phyloP scores from a whole-genome alignment of 805 yeast genomes.

The Myxozyma mucilagina region DNA sequence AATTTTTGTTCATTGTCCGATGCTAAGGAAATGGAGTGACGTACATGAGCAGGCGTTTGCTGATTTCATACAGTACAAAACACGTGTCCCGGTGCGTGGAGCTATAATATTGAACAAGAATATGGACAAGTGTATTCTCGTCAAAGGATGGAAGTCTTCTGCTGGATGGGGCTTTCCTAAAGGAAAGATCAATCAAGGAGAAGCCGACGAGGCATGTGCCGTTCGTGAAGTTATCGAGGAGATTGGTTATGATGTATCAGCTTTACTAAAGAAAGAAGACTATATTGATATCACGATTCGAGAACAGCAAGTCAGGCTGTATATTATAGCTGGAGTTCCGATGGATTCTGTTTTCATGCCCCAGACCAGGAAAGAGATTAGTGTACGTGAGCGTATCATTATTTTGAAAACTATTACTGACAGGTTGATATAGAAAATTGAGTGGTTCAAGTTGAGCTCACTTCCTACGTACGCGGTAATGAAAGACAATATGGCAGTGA shows the following conservation, averaged over 20 bases:
- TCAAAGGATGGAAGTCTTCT: conserved; percentile 76
- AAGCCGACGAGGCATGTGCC: conserved; percentile 85
- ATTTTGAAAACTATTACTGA: background rate
- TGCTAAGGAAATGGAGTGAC: conserved; percentile 37
- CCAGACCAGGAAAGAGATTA: conserved; percentile 82
- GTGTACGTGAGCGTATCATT: conserved; percentile 45
- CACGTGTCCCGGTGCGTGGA: conserved; percentile 93
- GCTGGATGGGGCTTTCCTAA: conserved; percentile 94
- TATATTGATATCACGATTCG: conserved; percentile 76
- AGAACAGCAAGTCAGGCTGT: conserved; percentile 86
- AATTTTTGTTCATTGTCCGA: conserved; percentile 76
- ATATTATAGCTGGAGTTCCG: conserved; percentile 73
- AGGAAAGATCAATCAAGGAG: conserved; percentile 94
- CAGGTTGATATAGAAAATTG: conserved; percentile 25
- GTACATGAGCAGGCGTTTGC: conserved; percentile 61
- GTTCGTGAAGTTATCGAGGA: conserved; percentile 90
- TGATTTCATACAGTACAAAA: conserved; percentile 80
- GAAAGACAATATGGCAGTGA: conserved; percentile 4
- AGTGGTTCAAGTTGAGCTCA: conserved; percentile 36
- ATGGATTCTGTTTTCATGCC: conserved; percentile 77
- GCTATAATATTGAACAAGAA: conserved; percentile 79
- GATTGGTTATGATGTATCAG: conserved; percentile 82
- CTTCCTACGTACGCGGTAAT: conserved; percentile 39
- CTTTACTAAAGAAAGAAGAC: conserved; percentile 65
- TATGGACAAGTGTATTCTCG: conserved; percentile 61